phyloP scores from a whole-genome alignment of 164 flowering plant species.

The Cinnamomum micranthum region DNA sequence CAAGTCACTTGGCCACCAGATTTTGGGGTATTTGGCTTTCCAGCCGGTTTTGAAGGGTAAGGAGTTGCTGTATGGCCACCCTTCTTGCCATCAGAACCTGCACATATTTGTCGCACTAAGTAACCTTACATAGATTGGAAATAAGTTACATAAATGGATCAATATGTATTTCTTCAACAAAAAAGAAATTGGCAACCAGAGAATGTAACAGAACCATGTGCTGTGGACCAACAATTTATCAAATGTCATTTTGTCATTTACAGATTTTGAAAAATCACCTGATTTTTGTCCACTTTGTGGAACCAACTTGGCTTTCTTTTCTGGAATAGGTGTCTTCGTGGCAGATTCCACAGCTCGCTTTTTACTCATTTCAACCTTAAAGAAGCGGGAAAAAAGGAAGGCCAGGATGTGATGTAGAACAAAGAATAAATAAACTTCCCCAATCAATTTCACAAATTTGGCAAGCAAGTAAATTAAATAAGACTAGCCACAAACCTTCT shows the following conservation, averaged over 20 bases:
- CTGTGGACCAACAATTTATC: neutral
- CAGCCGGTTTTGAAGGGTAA: slow-evolving; percentile 42
- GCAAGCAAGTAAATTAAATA: neutral
- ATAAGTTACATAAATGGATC: neutral
- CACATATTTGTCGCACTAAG: neutral
- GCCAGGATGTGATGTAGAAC: neutral
- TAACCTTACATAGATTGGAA: neutral
- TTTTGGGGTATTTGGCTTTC: slow-evolving; percentile 45
- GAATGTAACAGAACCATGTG: neutral
- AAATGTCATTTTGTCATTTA: neutral
- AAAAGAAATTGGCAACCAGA: neutral
- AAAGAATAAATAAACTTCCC: neutral
- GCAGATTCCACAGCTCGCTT: slow-evolving; percentile 56
- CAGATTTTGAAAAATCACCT: slow-evolving; percentile 29
- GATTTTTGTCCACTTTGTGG: slow-evolving; percentile 50
- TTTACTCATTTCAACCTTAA: slow-evolving; percentile 27
- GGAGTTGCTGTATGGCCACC: slow-evolving; percentile 55
- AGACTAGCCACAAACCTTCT: slow-evolving; percentile 32
- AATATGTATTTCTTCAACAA: neutral
- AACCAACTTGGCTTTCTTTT: slow-evolving; percentile 61
- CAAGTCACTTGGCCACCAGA: slow-evolving; percentile 34
- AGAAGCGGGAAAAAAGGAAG: no score
- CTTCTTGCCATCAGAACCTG: slow-evolving; percentile 47
- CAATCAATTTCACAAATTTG: neutral
- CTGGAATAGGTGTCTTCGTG: slow-evolving; percentile 38